Conservation (phyloP, 2,329 filamentous ascomycete genomes). For the Ophiostoma pallidulum region DNA sequence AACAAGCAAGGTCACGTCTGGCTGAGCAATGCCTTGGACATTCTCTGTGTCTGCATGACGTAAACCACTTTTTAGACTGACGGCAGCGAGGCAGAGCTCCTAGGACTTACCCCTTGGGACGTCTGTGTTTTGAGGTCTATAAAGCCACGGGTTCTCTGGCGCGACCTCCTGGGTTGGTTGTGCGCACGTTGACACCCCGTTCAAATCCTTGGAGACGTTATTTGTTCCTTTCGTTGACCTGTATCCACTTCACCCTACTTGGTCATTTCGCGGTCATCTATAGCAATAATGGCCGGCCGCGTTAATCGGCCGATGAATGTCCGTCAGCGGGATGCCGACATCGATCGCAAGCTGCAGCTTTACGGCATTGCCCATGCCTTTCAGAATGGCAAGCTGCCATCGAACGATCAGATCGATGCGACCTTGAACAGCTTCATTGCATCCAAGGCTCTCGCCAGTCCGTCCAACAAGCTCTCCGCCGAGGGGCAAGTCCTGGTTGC, state of each 20-base stretch:
- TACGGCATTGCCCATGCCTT: constrained; percentile 88
- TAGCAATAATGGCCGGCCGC: background rate
- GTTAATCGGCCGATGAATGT: constrained; percentile 68
- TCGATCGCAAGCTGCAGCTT: constrained; percentile 89
- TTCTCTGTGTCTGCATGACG: background rate
- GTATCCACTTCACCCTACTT: no score
- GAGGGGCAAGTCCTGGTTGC: constrained; percentile 73
- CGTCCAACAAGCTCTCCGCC: constrained; percentile 65
- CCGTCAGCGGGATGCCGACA: constrained; percentile 71
- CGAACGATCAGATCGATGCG: constrained; percentile 92
- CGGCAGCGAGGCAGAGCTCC: no score
- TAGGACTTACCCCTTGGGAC: no score
- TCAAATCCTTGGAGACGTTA: no score
- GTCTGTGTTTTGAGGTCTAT: no score
- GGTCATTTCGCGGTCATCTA: no score
- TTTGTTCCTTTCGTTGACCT: no score
- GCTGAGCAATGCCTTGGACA: no score
- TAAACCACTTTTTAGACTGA: background rate
- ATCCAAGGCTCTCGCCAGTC: constrained; percentile 58
- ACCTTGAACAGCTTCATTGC: constrained; percentile 80
- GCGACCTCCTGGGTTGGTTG: no score
- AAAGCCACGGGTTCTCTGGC: no score
- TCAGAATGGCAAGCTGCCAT: constrained; percentile 80
- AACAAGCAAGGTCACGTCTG: no score
- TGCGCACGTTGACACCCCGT: no score